Base-by-base conservation (phyloP, 805 yeast genomes). In the Lachancea waltii region DNA sequence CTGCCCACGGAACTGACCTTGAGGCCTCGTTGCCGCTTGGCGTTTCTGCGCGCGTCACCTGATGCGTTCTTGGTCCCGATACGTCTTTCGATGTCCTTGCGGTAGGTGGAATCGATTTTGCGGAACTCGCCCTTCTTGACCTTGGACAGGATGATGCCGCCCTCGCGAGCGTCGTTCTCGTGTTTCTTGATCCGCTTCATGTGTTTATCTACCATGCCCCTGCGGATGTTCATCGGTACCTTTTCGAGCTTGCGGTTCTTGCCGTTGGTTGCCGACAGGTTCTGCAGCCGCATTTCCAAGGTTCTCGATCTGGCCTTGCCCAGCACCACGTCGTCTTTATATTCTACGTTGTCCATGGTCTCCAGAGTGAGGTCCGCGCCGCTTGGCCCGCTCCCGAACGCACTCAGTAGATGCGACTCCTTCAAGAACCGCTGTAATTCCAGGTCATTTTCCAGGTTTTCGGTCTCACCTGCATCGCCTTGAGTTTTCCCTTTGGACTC, bases 151-250 rank as follows among this genome's bases (percentile, higher is more conserved):
- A 92, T 72, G 39, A 90, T 84, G 10, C 97, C 97, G 4, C 94
- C 95, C 14, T 90, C 90, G 44, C 68, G 72, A 6, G 98, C 97
- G 35, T 85, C 87, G 36, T 70, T 65, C 56, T 85, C 95, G 52
- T 69, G 75, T 50, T 73, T 73, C 17, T 64, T 56, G 14, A 76
- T 73, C 46, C 77, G 73, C 15, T 63, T 57, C 24, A 71, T 61
- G 32, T 79, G 73, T 31, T 78, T 70, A 24, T 68, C 63, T 18
- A 85, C 66, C 80, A 89, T 82, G 2, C 95, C 95, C 54, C 83
- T 84, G 40, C 97, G 72, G 68, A 86, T 77, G 14, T 73, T 59
- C 87, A 92, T 89, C 15, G 97, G 95, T 76, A 86, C 85, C 36
- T 79, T 83, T 48, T 84, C 92, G 24, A 81, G 59, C 38, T 64